phyloP scores from a whole-genome alignment of 768 basidiomycete genomes.

The Suillus fuscotomentosus region DNA sequence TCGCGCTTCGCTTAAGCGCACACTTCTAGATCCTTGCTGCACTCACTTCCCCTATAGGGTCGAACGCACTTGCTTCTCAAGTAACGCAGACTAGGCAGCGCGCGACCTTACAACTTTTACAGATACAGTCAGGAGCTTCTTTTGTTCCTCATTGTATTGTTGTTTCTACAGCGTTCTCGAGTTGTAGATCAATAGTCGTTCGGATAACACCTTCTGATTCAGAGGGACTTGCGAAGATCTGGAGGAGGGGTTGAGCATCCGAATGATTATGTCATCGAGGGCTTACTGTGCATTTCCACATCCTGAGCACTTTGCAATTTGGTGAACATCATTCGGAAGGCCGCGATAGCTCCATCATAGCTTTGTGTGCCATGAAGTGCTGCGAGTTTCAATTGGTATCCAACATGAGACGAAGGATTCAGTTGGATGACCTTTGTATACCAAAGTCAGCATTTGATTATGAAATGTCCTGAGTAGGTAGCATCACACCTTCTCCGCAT shows the following conservation, averaged over 20 bases:
- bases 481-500: too few species aligned
- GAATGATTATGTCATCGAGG: background rate
- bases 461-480: background rate
- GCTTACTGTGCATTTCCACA: background rate
- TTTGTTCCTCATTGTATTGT: too few species aligned
- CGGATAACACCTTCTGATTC: background rate
- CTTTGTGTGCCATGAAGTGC: background rate
- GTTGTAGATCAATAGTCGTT: background rate
- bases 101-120: too few species aligned
- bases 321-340: background rate
- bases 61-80: too few species aligned
- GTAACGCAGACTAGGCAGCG: too few species aligned
- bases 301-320: background rate
- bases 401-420: background rate
- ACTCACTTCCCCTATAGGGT: too few species aligned
- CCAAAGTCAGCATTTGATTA: background rate
- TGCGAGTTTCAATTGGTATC: background rate
- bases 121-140: too few species aligned
- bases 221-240: background rate
- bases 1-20: too few species aligned
- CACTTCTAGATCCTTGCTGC: too few species aligned
- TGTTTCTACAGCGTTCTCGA: too few species aligned
- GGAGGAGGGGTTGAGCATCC: background rate
- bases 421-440: background rate
- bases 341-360: background rate